Evolutionary conservation across 441 rosid species (phyloP).

Genomic region (Erodium texanum): DNA sequence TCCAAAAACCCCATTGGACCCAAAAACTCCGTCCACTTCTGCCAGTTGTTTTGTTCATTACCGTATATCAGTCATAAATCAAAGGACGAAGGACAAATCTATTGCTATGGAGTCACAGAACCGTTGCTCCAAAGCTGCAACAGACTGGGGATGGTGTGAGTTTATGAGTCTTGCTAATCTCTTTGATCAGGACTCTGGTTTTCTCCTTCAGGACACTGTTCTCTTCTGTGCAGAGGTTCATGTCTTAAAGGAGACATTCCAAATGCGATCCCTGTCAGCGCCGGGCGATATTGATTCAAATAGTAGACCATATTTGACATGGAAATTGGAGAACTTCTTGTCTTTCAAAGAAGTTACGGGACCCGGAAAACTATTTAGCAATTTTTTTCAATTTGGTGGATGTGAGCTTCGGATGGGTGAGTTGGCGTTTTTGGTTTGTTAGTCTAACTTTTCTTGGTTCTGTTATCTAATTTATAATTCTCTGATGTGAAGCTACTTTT

Average conservation of each 20-base stretch:
- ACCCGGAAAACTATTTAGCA: constrained; percentile 91
- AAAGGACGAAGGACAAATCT: constrained; percentile 83
- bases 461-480: constrained; percentile 24
- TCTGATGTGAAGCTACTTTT: background rate
- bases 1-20: constrained; percentile 87
- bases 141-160: constrained; percentile 99
- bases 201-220: constrained; percentile 92
- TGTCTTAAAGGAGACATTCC: constrained; percentile 89
- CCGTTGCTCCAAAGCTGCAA: constrained; percentile 98
- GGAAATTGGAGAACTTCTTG: constrained; percentile 97
- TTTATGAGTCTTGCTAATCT: constrained; percentile 94
- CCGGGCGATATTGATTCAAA: constrained; percentile 40
- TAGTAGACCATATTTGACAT: constrained; percentile 73
- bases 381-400: constrained; percentile 95
- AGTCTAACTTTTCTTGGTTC: constrained; percentile 16
- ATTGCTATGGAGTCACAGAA: constrained; percentile 92
- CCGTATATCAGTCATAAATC: constrained; percentile 90
- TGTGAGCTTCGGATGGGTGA: constrained; percentile 98
- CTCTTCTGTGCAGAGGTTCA: constrained; percentile 96
- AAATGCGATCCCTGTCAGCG: constrained; percentile 57
- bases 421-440: constrained; percentile 25
- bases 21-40: constrained; percentile 70
- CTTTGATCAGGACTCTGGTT: constrained; percentile 98
- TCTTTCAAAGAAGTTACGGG: constrained; percentile 95
- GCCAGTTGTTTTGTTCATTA: constrained; percentile 96